A percentile compares a stretch with the other conserved stretches of the same genome.
These are phyloP conservation scores for Gentiana macrophylla DNA, from an alignment of 257 asterid species.

Conservation along the genomic window DNA sequence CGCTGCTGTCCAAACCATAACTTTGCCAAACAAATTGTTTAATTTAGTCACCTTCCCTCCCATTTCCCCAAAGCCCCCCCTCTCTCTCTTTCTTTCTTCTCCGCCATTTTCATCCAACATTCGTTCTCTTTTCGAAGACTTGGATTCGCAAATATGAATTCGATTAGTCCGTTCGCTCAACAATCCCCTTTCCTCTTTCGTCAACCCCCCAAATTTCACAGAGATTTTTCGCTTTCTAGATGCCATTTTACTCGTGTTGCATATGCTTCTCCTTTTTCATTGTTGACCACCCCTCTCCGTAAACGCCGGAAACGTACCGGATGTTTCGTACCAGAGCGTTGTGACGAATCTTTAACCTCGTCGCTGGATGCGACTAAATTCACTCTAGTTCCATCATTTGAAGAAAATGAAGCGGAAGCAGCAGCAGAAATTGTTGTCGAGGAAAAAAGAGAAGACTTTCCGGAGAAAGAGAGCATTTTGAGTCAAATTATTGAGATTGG, in stretches of 20 bases:
- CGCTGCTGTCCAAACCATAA: no score
- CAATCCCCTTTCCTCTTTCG: constrained; percentile 5
- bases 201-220: background rate
- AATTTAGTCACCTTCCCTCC: no score
- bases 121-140: no score
- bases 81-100: no score
- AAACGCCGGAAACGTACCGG: constrained; percentile 3
- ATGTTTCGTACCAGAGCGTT: constrained; percentile 35
- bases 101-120: no score
- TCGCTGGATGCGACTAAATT: constrained; percentile 7
- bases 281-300: background rate
- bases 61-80: no score
- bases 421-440: constrained; percentile 18
- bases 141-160: no score
- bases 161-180: background rate
- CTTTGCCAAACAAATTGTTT: no score
- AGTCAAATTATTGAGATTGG: constrained; percentile 67
- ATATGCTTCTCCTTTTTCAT: background rate
- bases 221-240: background rate
- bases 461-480: constrained; percentile 53
- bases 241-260: background rate
- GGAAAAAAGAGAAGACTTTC: constrained; percentile 25
- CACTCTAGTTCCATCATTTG: constrained; percentile 17
- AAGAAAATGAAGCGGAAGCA: constrained; percentile 21
- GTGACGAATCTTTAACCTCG: constrained; percentile 5